Evolutionary conservation across 177 flowering plant genomes (phyloP), one percentile per base, ranked within the genome.

Genomic region (Telopea speciosissima): DNA sequence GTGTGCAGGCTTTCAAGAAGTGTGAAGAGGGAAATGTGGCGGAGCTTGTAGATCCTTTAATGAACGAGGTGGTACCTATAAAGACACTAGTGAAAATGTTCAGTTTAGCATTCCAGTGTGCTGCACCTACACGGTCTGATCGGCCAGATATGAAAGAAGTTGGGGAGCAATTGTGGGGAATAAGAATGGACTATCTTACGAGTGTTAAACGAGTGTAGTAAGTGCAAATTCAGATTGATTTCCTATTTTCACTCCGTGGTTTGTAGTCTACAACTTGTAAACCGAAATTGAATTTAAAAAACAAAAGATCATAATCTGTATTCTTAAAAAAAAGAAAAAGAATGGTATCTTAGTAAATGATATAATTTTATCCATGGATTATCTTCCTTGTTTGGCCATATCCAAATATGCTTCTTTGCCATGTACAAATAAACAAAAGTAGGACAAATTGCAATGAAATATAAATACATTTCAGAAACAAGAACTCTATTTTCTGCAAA

Each of bases 91-190:
- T 31, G 25, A 90, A 86, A 66, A 87, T 93, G 82, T 83, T 95
- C 65, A 76, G 76, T 70, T 80, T 95, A 81, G 97, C 97, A 36
- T 78, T 95, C 71, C 85, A 86, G 7, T 95, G 97, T 78, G 96
- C 92, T 22, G 97, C 94, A 4, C 94, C 97, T 33, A 79, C 81
- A 24, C 83, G 98, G 69, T 65, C 81, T 1, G 94, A 93, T 76
- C 84, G 99, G 17, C 99, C 99, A 2, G 87, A 85, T 74, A 95
- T 95, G 97, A 89, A 90, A 76, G 65, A 79, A 26, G 99, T 88
- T 22, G 90, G 84, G 49, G 92, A 91, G 85, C 86, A 86, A 69
- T 70, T 95, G 56, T 95, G 99, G 99, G 82, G 69, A 52, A 89
- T 89, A 65, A 79, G 93, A 73, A 84, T 79, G 82, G 85, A 84